phyloP scores from a whole-genome alignment of 169 alveolate genomes.

The Perkinsus marinus region DNA sequence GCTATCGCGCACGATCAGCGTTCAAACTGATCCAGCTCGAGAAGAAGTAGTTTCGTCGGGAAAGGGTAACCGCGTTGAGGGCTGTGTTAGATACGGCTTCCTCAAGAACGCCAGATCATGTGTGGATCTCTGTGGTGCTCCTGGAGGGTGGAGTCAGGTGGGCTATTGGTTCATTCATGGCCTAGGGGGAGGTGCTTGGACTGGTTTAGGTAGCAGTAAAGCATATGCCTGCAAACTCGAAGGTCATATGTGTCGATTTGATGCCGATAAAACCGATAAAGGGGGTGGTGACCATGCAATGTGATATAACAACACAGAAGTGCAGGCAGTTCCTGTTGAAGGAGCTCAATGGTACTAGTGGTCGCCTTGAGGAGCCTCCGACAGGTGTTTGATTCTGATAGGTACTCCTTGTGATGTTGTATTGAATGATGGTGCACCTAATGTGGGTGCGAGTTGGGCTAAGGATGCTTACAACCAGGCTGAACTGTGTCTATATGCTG shows the following conservation, averaged over 20 bases:
- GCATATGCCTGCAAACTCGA: slow-evolving; percentile 80
- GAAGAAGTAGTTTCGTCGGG: slow-evolving; percentile 74
- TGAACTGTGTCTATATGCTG: slow-evolving; percentile 80
- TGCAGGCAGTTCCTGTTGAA: slow-evolving; percentile 27
- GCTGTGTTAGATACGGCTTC: not conserved
- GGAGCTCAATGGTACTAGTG: not conserved
- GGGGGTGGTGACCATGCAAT: slow-evolving; percentile 81
- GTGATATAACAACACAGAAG: slow-evolving; percentile 82
- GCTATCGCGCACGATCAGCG: slow-evolving; percentile 97
- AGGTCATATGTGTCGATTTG: slow-evolving; percentile 91
- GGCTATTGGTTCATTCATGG: not conserved
- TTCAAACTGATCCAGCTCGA: slow-evolving; percentile 92
- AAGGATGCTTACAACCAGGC: slow-evolving; percentile 93
- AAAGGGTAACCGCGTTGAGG: slow-evolving; percentile 28
- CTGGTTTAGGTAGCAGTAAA: slow-evolving; percentile 51
- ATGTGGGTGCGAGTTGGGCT: slow-evolving; percentile 95
- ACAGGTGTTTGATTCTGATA: not conserved
- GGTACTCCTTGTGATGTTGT: slow-evolving; percentile 70
- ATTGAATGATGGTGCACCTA: slow-evolving; percentile 99
- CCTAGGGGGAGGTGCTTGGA: not conserved
- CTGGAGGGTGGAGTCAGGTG: slow-evolving; percentile 98
- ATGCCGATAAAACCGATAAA: slow-evolving; percentile 91
- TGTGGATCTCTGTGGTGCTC: slow-evolving; percentile 99
- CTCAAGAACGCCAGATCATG: slow-evolving; percentile 38
- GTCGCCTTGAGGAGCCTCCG: not conserved